These are phyloP conservation scores for Triadica sebifera DNA, from an alignment of 345 rosid species.

Conservation along the genomic window DNA sequence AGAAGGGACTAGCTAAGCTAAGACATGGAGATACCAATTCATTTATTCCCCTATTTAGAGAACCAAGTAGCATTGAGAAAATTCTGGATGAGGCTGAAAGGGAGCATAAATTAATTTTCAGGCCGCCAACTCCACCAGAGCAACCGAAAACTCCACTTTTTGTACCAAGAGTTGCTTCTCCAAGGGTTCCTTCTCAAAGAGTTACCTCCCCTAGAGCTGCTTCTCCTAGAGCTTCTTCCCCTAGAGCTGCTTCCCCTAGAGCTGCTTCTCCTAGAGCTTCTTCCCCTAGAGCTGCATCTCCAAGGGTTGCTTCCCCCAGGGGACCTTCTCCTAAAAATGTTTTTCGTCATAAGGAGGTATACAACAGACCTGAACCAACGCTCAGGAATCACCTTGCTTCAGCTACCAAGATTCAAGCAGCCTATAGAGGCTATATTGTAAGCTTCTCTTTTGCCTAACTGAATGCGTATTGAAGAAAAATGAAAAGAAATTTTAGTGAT, in stretches of 20 bases:
- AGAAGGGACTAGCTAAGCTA: conserved; percentile 55
- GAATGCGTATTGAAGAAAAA: background rate
- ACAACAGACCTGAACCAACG: conserved; percentile 64
- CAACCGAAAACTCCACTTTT: conserved; percentile 47
- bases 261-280: no score
- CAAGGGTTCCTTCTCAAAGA: conserved; percentile 31
- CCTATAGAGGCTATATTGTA: conserved; percentile 84
- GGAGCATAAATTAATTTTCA: conserved; percentile 64
- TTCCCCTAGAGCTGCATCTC: no score
- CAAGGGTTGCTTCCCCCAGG: conserved; percentile 37
- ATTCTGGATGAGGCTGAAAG: conserved; percentile 91
- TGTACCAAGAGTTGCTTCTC: conserved; percentile 33
- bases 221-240: conserved; percentile 52
- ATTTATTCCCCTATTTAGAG: conserved; percentile 74
- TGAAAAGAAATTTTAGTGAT: background rate
- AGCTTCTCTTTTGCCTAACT: conserved; percentile 25
- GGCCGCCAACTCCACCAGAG: conserved; percentile 67
- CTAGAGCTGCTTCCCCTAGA: conserved; percentile 46
- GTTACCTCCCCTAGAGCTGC: no score
- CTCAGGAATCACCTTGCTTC: conserved; percentile 52
- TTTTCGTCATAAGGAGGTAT: conserved; percentile 41
- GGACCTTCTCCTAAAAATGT: conserved; percentile 42
- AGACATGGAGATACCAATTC: conserved; percentile 72
- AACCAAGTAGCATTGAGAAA: conserved; percentile 91
- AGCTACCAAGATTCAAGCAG: conserved; percentile 87